Conservation (phyloP, 768 basidiomycete genomes). For the Leccinum variicolor region DNA sequence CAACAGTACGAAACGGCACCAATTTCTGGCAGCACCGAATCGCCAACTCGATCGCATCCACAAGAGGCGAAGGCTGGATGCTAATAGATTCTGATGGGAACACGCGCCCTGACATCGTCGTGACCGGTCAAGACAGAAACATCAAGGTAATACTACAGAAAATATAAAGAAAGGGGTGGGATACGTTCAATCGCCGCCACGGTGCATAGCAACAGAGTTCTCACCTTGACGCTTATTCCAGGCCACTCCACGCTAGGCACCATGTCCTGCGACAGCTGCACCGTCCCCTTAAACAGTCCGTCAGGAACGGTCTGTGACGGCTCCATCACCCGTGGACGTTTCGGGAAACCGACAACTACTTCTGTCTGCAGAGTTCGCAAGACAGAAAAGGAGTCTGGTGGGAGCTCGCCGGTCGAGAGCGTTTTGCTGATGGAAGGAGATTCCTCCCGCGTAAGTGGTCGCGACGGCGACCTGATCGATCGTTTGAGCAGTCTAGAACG, state of each 20-base stretch:
- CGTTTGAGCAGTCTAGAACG: constrained; percentile 30
- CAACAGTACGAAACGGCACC: neutral
- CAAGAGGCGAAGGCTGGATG: neutral
- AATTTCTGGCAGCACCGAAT: no score
- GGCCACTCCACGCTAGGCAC: constrained; percentile 65
- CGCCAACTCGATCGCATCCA: neutral
- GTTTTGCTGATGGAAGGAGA: constrained; percentile 18
- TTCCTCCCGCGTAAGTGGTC: constrained; percentile 11
- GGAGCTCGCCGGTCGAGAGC: constrained; percentile 19
- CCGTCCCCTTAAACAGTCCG: constrained; percentile 60
- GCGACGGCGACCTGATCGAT: constrained; percentile 23
- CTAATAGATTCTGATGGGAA: constrained; percentile 58
- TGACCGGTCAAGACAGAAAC: constrained; percentile 64
- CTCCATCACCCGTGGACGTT: constrained; percentile 52
- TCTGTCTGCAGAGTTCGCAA: constrained; percentile 30
- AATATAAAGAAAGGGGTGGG: constrained; percentile 1
- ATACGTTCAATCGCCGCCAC: constrained; percentile 2
- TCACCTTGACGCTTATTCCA: constrained; percentile 65
- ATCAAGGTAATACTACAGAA: constrained; percentile 64
- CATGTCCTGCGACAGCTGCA: constrained; percentile 55
- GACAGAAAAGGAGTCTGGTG: constrained; percentile 16
- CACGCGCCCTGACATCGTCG: constrained; percentile 57
- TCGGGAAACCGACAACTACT: constrained; percentile 68
- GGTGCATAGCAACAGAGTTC: constrained; percentile 11
- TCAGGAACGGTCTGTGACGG: constrained; percentile 56